These are phyloP conservation scores for Discostella stelligeroides DNA, from an alignment of 108 stramenopile genomes.

Conservation along the genomic window DNA sequence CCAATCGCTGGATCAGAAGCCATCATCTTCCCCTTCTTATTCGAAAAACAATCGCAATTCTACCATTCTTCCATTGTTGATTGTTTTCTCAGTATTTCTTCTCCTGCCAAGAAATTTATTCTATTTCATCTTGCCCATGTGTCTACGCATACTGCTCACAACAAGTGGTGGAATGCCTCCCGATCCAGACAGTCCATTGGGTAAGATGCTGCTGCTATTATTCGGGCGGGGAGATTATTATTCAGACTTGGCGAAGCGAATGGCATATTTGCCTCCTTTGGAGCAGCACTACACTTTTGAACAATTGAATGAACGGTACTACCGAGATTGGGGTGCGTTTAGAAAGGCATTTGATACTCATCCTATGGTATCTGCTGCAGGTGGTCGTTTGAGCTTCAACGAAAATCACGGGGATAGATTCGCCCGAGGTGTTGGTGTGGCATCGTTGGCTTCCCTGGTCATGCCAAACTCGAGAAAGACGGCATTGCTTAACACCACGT, in stretches of 20 bases:
- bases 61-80: background rate
- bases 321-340: constrained; percentile 60
- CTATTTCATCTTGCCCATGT: constrained; percentile 19
- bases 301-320: constrained; percentile 68
- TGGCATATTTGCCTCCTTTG: constrained; percentile 67
- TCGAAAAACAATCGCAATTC: constrained; percentile 7
- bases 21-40: background rate
- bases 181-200: constrained; percentile 1
- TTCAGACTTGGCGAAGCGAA: constrained; percentile 7
- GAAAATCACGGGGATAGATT: too few species aligned
- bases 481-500: background rate
- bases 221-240: background rate
- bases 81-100: constrained; percentile 33
- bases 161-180: background rate
- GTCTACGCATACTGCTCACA: background rate
- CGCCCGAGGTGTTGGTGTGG: background rate
- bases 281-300: constrained; percentile 85
- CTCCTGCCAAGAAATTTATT: constrained; percentile 36
- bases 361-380: constrained; percentile 1
- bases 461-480: background rate
- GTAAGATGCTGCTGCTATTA: background rate
- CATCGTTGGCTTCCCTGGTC: background rate
- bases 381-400: background rate
- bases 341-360: constrained; percentile 34
- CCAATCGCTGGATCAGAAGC: background rate